A percentile compares a stretch with the other conserved stretches of the same genome.
These are phyloP conservation scores for Drechslerella stenobrocha DNA, from an alignment of 2,329 filamentous ascomycete species.

Conservation along the genomic window DNA sequence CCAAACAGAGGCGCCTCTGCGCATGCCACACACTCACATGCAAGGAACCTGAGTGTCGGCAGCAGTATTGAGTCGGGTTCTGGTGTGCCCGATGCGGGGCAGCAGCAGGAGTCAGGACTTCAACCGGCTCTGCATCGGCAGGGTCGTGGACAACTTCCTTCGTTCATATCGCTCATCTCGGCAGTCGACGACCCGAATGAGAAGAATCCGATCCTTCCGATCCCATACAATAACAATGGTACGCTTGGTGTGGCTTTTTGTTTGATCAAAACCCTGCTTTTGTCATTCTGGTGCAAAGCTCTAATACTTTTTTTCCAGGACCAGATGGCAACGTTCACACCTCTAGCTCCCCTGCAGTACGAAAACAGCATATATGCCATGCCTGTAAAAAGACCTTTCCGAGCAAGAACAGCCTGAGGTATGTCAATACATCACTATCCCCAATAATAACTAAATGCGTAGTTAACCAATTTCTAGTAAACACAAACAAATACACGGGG, in stretches of 20 bases:
- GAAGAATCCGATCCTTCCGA: slow-evolving; percentile 32
- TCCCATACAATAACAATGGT: slow-evolving; percentile 26
- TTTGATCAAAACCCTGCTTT: background rate
- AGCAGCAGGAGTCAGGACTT: slow-evolving; percentile 24
- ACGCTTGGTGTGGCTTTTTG: background rate
- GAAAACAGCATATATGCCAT: slow-evolving; percentile 41
- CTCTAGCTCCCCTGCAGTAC: slow-evolving; percentile 29
- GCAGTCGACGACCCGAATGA: slow-evolving; percentile 45
- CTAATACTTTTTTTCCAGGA: background rate
- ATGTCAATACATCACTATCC: background rate
- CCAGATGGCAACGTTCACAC: slow-evolving; percentile 21
- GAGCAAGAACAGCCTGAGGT: slow-evolving; percentile 30
- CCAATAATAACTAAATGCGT: background rate
- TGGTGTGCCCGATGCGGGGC: slow-evolving; percentile 11
- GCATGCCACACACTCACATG: slow-evolving; percentile 5
- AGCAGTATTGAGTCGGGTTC: slow-evolving; percentile 10
- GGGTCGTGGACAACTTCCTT: slow-evolving; percentile 24
- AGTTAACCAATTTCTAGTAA: slow-evolving; percentile 9
- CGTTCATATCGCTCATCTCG: slow-evolving; percentile 40
- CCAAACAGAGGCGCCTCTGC: slow-evolving; percentile 10
- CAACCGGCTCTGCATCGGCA: slow-evolving; percentile 27
- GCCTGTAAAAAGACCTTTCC: slow-evolving; percentile 41
- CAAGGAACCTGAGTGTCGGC: slow-evolving; percentile 23
- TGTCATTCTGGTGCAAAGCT: background rate
- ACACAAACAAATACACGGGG: slow-evolving; percentile 44